phyloP scores from a whole-genome alignment of 257 asterid genomes.

The Fraxinus cuspidata region DNA sequence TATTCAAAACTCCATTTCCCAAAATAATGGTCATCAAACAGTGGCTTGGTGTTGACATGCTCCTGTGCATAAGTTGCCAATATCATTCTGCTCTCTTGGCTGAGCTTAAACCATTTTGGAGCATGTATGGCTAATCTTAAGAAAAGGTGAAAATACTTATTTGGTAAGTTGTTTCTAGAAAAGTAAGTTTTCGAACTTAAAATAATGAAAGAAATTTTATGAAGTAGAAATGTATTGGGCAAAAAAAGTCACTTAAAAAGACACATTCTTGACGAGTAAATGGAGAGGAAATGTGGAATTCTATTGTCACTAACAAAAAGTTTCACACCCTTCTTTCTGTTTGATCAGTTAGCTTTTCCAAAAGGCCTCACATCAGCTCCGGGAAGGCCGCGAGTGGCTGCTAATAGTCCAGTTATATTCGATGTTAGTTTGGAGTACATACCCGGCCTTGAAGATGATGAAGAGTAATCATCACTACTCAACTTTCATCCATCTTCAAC shows the following conservation, averaged over 20 bases:
- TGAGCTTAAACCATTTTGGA: neutral
- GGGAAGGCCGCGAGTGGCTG: conserved; percentile 93
- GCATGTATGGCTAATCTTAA: neutral
- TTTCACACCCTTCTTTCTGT: conserved; percentile 15
- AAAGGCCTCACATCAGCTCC: conserved; percentile 94
- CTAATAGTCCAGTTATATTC: conserved; percentile 80
- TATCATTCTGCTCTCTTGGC: no score
- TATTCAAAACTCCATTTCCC: no score
- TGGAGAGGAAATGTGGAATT: neutral
- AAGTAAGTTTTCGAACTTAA: neutral
- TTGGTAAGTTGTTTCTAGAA: neutral
- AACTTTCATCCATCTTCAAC: neutral
- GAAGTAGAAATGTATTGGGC: neutral
- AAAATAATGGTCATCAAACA: no score
- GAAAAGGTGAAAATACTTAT: neutral
- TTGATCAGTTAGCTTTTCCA: conserved; percentile 78
- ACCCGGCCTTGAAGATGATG: conserved; percentile 83
- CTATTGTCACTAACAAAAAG: neutral
- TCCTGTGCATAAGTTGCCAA: neutral
- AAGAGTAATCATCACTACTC: conserved; percentile 31
- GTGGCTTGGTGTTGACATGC: neutral
- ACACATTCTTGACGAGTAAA: neutral
- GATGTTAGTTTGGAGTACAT: conserved; percentile 92
- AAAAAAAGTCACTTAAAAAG: neutral
- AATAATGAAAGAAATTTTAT: neutral